Percentiles rank a stretch among this genome's conserved stretches.
Conservation (phyloP, 345 rosid genomes). For the Dipteronia dyeriana region DNA sequence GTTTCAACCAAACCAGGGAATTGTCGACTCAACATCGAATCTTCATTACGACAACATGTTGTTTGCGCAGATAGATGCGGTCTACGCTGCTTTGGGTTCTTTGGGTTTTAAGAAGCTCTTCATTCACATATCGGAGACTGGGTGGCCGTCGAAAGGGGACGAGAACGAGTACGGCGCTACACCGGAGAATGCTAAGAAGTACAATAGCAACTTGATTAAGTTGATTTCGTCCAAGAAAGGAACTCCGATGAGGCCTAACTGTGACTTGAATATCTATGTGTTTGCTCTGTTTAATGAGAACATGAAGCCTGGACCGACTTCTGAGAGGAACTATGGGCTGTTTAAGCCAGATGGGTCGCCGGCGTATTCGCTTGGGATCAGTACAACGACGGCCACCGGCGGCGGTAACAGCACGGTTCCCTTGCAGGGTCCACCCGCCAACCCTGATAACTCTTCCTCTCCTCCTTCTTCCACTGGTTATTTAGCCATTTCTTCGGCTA, state of each 20-base stretch:
- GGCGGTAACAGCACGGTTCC: slow-evolving; percentile 12
- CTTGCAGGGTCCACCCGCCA: slow-evolving; percentile 22
- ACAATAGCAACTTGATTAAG: slow-evolving; percentile 81
- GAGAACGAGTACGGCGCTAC: slow-evolving; percentile 81
- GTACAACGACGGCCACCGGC: neutral
- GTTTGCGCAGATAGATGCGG: slow-evolving; percentile 91
- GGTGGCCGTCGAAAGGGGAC: slow-evolving; percentile 99
- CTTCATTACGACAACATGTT: slow-evolving; percentile 90
- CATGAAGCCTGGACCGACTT: slow-evolving; percentile 90
- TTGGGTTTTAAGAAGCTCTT: slow-evolving; percentile 63
- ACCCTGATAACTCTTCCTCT: slow-evolving; percentile 30
- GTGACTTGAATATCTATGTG: slow-evolving; percentile 61
- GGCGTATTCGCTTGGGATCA: slow-evolving; percentile 54
- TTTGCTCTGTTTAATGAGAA: slow-evolving; percentile 95
- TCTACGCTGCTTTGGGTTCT: slow-evolving; percentile 63
- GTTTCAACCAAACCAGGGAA: slow-evolving; percentile 71
- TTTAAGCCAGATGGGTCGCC: slow-evolving; percentile 90
- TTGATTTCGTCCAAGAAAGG: slow-evolving; percentile 56
- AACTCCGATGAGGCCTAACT: slow-evolving; percentile 74
- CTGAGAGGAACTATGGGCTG: slow-evolving; percentile 93
- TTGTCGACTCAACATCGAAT: slow-evolving; percentile 63
- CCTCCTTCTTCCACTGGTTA: slow-evolving; percentile 37
- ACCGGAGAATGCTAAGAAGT: slow-evolving; percentile 76
- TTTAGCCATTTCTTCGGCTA: slow-evolving; percentile 45
- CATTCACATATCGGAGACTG: slow-evolving; percentile 87